Conservation (phyloP, 1,284 basidiomycete species). For the Trametes polyzona region DNA sequence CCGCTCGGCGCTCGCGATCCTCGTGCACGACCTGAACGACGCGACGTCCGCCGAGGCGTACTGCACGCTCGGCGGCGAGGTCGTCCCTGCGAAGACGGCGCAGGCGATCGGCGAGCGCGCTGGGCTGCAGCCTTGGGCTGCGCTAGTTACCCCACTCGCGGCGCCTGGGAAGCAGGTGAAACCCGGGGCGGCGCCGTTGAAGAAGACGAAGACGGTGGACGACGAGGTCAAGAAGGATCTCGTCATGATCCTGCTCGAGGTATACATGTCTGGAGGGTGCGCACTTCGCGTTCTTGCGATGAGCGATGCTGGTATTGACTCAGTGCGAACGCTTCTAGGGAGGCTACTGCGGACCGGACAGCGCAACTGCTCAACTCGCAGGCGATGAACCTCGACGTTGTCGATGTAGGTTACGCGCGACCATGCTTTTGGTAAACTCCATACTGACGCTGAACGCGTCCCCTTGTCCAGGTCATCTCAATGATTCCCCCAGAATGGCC, state of each 20-base stretch:
- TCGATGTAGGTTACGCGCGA: constrained; percentile 62
- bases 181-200: constrained; percentile 31
- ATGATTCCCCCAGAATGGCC: constrained; percentile 79
- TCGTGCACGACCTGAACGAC: constrained; percentile 77
- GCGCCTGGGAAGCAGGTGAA: constrained; percentile 28
- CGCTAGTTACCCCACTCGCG: constrained; percentile 43
- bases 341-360: constrained; percentile 53
- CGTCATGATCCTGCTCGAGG: constrained; percentile 72
- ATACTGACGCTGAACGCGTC: no score
- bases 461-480: constrained; percentile 63
- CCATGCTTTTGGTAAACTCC: constrained; percentile 5
- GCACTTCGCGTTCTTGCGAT: constrained; percentile 29
- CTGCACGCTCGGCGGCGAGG: constrained; percentile 73
- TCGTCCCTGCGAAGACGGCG: constrained; percentile 68
- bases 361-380: constrained; percentile 79
- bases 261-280: constrained; percentile 79
- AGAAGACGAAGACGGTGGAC: constrained; percentile 49
- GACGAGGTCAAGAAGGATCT: constrained; percentile 62
- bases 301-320: not conserved
- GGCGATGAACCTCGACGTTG: constrained; percentile 74
- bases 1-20: constrained; percentile 63
- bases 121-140: constrained; percentile 59
- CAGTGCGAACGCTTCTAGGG: constrained; percentile 39
- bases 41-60: constrained; percentile 80
- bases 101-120: constrained; percentile 54